Conservation (phyloP, 2,329 filamentous ascomycete species). For the Microdochium trichocladiopsis region DNA sequence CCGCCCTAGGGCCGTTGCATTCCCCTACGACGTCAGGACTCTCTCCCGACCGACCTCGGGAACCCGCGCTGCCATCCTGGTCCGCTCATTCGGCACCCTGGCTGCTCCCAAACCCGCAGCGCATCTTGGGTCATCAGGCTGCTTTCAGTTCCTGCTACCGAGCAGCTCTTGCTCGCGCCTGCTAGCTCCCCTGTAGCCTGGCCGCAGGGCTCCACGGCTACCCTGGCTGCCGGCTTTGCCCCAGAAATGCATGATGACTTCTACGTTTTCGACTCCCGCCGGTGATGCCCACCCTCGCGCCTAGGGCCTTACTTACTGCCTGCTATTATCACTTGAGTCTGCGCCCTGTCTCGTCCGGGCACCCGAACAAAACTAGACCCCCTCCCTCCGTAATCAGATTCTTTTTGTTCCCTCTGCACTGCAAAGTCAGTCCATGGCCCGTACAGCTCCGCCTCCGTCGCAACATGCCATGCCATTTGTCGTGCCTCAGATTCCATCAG, state of each 20-base stretch:
- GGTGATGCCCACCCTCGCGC: too few relatives aligned
- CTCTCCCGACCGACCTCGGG: conserved; percentile 1
- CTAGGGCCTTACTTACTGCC: neutral
- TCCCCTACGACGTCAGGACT: conserved; percentile 18
- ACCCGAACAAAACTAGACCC: too few relatives aligned
- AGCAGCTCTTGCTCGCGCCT: neutral
- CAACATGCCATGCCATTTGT: neutral
- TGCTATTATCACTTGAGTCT: neutral
- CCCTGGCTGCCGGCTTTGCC: conserved; percentile 1
- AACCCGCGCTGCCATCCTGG: neutral
- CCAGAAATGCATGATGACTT: conserved; percentile 19
- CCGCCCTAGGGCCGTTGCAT: conserved; percentile 2
- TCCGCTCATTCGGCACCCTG: neutral
- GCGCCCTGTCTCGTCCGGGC: too few relatives aligned
- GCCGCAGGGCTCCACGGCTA: conserved; percentile 1
- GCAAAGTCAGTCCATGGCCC: neutral
- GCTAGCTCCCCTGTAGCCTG: neutral
- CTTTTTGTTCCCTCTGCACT: neutral
- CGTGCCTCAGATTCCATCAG: neutral
- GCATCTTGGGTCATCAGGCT: too few relatives aligned
- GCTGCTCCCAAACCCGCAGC: too few relatives aligned
- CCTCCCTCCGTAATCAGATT: neutral
- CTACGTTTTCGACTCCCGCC: conserved; percentile 10
- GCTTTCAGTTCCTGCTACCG: conserved; percentile 2
- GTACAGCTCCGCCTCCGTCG: neutral